Conservation (phyloP, 441 rosid species). For the Manihot esculenta region DNA sequence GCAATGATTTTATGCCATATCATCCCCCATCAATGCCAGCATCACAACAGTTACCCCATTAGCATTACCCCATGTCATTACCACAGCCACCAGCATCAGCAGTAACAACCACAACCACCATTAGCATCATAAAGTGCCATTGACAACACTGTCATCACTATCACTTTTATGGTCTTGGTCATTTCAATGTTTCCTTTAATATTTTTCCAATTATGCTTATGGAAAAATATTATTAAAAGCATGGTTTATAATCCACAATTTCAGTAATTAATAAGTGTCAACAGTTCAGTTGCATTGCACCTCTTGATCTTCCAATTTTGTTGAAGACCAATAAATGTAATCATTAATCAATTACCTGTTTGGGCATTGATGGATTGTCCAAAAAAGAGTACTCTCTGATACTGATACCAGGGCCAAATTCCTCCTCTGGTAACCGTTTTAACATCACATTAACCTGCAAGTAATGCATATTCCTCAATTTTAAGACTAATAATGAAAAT, state of each 20-base stretch:
- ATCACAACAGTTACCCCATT: neutral
- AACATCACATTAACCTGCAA: slow-evolving; percentile 81
- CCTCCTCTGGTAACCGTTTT: slow-evolving; percentile 64
- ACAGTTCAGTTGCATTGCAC: neutral
- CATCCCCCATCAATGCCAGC: slow-evolving; percentile 1
- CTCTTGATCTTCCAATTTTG: neutral
- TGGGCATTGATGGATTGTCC: slow-evolving; percentile 71
- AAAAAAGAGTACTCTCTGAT: slow-evolving; percentile 90
- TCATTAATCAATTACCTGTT: slow-evolving; percentile 45
- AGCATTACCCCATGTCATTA: neutral
- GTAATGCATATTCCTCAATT: slow-evolving; percentile 12
- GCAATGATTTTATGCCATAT: no score
- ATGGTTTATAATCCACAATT: neutral
- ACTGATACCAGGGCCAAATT: slow-evolving; percentile 79
- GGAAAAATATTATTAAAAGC: neutral
- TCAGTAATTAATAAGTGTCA: neutral
- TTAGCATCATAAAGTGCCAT: no score
- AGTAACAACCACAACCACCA: no score
- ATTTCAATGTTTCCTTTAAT: neutral
- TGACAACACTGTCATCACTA: no score
- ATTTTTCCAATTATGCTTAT: neutral
- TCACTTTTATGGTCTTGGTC: neutral
- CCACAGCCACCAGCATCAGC: neutral
- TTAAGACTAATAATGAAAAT: slow-evolving; percentile 2
- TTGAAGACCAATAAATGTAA: neutral